Base-by-base conservation (phyloP, 202 grass and related monocot genomes). In the Setaria viridis region DNA sequence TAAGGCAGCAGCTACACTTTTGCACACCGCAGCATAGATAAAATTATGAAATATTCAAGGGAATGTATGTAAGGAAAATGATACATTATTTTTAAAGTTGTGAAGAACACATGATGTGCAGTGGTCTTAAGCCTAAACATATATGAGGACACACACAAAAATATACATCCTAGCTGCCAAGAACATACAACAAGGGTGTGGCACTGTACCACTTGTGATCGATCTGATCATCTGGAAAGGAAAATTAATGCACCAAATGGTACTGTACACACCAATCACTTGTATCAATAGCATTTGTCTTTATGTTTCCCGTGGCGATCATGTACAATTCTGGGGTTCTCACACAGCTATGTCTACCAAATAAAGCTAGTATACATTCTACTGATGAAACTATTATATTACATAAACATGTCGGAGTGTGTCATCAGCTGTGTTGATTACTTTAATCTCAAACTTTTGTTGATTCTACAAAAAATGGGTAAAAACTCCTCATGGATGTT, bases 221-320 rank as follows among this genome's bases (percentile, higher is more conserved):
- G 67, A 67, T 55, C 30, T 54, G 49, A 33, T 35, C 49, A 20
- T 49, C 33, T 49, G 50, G 67, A 75, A 82, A 87, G 16, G 10
- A 72, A 51, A 33, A 33, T 82, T 62, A 80, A 84, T 60, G 76
- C 75, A 59, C 33, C 43, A 90, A 79, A 70, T 21, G 43, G 75
- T 90, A 87, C 47, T 70, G 34, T 70, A 39, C 58, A 42, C 63
- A 77, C 21, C 68, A 37, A 29, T 45, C 50, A 3, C 69, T 76
- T 87, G 84, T 84, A 76, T 74, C 69, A 68, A 59, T 75, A 50
- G 49, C 81, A 20, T 85, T 84, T 80, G 76, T 47, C 59, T 77
- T 32, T 70, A 76, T 85, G 45, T 71, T 51, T 11, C 13, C 54
- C 10, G 14, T 37, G 49, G 7, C 39, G 33, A 62, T 69, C 51